Evolutionary conservation across 225 moss, liverwort and hornwort species (phyloP), one percentile per base, ranked within the genome.

Genomic region (Neckera pumila): DNA sequence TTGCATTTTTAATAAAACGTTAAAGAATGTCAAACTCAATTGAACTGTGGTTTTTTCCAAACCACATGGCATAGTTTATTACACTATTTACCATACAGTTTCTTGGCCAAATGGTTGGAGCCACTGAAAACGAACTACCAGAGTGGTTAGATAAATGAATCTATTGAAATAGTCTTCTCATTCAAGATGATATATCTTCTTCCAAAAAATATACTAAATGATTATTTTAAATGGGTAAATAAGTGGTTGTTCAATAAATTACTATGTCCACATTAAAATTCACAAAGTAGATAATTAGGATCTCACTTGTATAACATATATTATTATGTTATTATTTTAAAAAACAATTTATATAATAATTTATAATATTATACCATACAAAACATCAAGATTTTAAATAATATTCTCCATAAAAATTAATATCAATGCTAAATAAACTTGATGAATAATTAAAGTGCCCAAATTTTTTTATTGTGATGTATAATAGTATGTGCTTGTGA

Each of bases 101-200:
- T n/a, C n/a, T n/a, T n/a, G n/a, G 1, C 5, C 5, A 3, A n/a
- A 20, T 66, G 8, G 25, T 70, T 40, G 7, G 3, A 25, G 26
- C 1, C 0, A 1, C 6, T 40, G 3, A 25, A 14, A 40, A 40
- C 3, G 0, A 2, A 40, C 1, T 70, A 1, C 5, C 14, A 26
- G 26, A 40, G 1, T 70, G 0, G 25, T 25, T 17, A 25, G 40
- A 12, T 8, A 14, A 25, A 40, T 40, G 26, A 40, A 70, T 70
- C 2, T 70, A 0, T 1, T 70, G 13, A 70, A 70, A 25, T 25
- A 40, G 2, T 70, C 2, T 9, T 9, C 5, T n/a, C 20, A n/a
- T 36, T 70, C 8, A 4, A 40, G 8, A 40, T 14, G 42, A 25
- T 40, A 25, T 14, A 70, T 5, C 14, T 70, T 25, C 14, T 25